Evolutionary conservation across 2,329 filamentous ascomycete species (phyloP).

Genomic region (Ampelomyces quisqualis): DNA sequence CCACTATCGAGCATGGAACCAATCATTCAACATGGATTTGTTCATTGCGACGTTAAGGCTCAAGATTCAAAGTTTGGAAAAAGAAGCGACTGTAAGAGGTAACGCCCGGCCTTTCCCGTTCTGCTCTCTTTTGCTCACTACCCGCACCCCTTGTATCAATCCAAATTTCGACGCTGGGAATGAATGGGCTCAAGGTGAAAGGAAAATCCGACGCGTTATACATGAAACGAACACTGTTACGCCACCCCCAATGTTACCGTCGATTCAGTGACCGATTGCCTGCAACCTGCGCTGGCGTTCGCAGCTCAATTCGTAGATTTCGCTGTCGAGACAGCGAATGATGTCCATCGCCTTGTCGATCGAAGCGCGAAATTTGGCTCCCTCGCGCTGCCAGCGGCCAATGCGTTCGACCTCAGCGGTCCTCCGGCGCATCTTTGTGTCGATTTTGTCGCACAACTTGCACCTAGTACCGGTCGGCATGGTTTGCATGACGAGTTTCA

Average conservation of each 20-base stretch:
- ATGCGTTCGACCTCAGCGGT: slow-evolving; percentile 74
- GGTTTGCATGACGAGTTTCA: slow-evolving; percentile 83
- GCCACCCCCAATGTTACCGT: slow-evolving; percentile 24
- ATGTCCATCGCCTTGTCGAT: slow-evolving; percentile 70
- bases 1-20: slow-evolving; percentile 28
- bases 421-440: slow-evolving; percentile 76
- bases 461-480: slow-evolving; percentile 65
- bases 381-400: slow-evolving; percentile 73
- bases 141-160: slow-evolving; percentile 33
- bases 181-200: slow-evolving; percentile 36
- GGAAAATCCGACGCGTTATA: slow-evolving; percentile 32
- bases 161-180: slow-evolving; percentile 31
- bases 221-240: slow-evolving; percentile 41
- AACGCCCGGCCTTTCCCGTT: slow-evolving; percentile 36
- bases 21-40: slow-evolving; percentile 32
- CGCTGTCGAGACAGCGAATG: slow-evolving; percentile 68
- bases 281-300: slow-evolving; percentile 52
- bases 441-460: slow-evolving; percentile 84
- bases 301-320: slow-evolving; percentile 65
- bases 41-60: slow-evolving; percentile 39
- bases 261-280: slow-evolving; percentile 34
- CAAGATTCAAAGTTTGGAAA: slow-evolving; percentile 31
- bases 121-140: slow-evolving; percentile 30
- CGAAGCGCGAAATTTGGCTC: slow-evolving; percentile 58
- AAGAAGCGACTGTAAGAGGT: slow-evolving; percentile 42